Percentiles rank a stretch among this genome's conserved stretches.
Conservation (phyloP, 1,284 basidiomycete genomes). For the Moesziomyces parantarcticus region DNA sequence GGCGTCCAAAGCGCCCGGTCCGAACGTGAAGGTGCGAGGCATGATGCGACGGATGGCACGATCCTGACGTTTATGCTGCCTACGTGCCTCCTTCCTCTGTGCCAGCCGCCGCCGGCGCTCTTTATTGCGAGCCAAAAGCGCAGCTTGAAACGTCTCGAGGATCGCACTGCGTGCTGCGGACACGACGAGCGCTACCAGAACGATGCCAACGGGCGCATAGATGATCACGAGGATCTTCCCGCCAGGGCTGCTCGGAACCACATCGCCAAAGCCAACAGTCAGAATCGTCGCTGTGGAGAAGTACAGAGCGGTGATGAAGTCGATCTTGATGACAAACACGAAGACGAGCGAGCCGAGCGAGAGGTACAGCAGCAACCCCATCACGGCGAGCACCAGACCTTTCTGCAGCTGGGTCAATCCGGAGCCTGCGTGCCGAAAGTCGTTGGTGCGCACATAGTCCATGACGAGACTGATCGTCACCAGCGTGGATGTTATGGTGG, state of each 20-base stretch:
- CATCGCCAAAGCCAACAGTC: constrained; percentile 81
- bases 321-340: constrained; percentile 37
- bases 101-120: constrained; percentile 26
- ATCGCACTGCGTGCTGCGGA: constrained; percentile 78
- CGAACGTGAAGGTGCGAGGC: constrained; percentile 29
- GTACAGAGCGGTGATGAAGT: constrained; percentile 74
- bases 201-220: constrained; percentile 65
- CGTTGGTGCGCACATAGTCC: constrained; percentile 73
- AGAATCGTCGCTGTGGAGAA: constrained; percentile 75
- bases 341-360: constrained; percentile 69
- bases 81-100: constrained; percentile 19
- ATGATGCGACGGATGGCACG: constrained; percentile 18
- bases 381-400: constrained; percentile 78
- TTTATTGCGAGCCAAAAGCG: constrained; percentile 32
- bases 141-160: constrained; percentile 71
- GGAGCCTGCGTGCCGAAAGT: constrained; percentile 76
- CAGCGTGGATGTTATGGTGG: constrained; percentile 76
- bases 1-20: not conserved
- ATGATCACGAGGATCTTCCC: constrained; percentile 57
- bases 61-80: constrained; percentile 32
- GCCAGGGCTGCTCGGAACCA: constrained; percentile 75
- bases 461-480: constrained; percentile 78
- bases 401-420: constrained; percentile 84
- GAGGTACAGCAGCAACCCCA: constrained; percentile 74
- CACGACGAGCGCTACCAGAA: constrained; percentile 73